Evolutionary conservation across 164 flowering plant genomes (phyloP), one percentile per base, ranked within the genome.

Genomic region (Piper betle): DNA sequence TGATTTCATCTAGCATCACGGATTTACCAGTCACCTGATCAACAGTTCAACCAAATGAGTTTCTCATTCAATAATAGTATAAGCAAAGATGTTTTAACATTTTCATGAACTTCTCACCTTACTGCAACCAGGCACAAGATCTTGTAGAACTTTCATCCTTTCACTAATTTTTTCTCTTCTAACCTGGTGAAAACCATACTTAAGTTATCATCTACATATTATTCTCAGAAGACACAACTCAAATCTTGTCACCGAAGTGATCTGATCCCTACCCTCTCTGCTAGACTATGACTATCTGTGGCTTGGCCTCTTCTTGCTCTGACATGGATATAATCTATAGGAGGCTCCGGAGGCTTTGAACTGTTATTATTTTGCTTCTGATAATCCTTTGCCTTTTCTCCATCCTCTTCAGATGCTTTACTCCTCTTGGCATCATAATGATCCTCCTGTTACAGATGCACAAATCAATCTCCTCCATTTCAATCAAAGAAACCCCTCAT

Each of bases 261-360:
- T 48, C 39, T 39, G 18, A 4, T 73, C 60, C 78, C 50, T 80
- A 89, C 98, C 71, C 98, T 83, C 81, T 92, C 98, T 7, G 98
- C 98, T 13, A 91, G 81, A 68, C 98, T 91, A 59, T 92, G 98
- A 67, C 96, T 93, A 65, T 93, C 97, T 53, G 98, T 93, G n/a
- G 98, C 97, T 72, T 93, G 97, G 62, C 98, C 98, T 68, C 98
- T 83, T 70, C 98, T 77, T 58, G 98, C 98, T 66, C 98, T 82
- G 46, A 93, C 98, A 79, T 93, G 98, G 60, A 93, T 89, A 61
- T 86, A 93, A 57, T 93, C 98, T 74, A 87, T 93, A 5, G 79
- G 83, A 16, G 94, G 81, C 73, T 92, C 98, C 0, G 84, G 78
- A n/a, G 81, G 77, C 79, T 91, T 84, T 39, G 64, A 52, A 64